Evolutionary conservation across 108 stramenopile species (phyloP).

Genomic region (Fragilaria radians): DNA sequence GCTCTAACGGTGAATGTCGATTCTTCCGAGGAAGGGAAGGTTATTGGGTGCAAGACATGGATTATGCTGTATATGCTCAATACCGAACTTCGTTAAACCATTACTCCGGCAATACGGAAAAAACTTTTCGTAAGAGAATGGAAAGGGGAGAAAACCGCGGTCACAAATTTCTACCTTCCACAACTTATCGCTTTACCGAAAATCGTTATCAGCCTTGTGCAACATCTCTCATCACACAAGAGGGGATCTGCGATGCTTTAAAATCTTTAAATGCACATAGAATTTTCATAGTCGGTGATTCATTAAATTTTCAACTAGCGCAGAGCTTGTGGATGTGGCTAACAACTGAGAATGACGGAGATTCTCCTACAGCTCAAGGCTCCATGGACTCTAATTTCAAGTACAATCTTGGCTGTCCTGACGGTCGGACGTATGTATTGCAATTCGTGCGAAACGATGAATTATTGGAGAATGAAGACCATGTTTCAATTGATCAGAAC

Average conservation of each 20-base stretch:
- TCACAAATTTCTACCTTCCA: not conserved
- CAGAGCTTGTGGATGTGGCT: slow-evolving; percentile 6
- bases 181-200: not conserved
- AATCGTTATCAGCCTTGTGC: not conserved
- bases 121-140: not conserved
- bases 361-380: not conserved
- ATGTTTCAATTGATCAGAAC: not conserved
- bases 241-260: not conserved
- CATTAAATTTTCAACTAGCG: not conserved
- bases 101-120: slow-evolving; percentile 1
- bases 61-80: slow-evolving; percentile 4
- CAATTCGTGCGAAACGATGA: slow-evolving; percentile 2
- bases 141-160: not conserved
- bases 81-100: not conserved
- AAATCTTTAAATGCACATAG: not conserved
- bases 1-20: not conserved
- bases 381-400: not conserved
- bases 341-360: not conserved
- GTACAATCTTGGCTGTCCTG: not conserved
- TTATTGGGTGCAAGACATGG: slow-evolving; percentile 3
- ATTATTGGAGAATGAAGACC: not conserved
- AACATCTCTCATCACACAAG: not conserved
- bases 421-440: not conserved
- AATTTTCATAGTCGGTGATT: slow-evolving; percentile 1
- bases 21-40: slow-evolving; percentile 4